phyloP scores from a whole-genome alignment of 1,139 yeast species.

The Geotrichum cucujoidarum region DNA sequence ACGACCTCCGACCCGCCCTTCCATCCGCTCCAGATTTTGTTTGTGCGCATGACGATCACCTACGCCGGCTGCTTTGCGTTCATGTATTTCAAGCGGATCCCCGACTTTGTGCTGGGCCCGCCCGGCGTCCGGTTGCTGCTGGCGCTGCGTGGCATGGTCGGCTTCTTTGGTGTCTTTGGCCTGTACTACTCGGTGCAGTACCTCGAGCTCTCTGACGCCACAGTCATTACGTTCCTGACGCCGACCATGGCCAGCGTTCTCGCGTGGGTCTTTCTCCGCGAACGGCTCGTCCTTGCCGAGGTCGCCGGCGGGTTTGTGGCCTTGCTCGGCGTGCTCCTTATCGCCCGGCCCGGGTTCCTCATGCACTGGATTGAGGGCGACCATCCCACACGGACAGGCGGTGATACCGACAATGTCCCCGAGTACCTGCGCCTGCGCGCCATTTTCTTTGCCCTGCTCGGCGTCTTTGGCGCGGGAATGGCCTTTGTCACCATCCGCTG shows the following conservation, averaged over 20 bases:
- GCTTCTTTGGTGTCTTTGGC: conserved; percentile 76
- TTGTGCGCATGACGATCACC: conserved; percentile 73
- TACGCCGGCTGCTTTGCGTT: conserved; percentile 52
- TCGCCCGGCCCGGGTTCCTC: conserved; percentile 76
- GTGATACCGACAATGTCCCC: conserved; percentile 18
- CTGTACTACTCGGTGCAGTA: conserved; percentile 70
- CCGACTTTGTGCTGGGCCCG: conserved; percentile 71
- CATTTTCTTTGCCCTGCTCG: conserved; percentile 58
- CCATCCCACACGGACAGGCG: conserved; percentile 7
- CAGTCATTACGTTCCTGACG: conserved; percentile 69
- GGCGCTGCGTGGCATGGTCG: conserved; percentile 62
- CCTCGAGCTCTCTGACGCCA: conserved; percentile 71
- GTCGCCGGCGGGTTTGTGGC: conserved; percentile 66
- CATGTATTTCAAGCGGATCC: conserved; percentile 46
- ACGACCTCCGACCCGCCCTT: conserved; percentile 59
- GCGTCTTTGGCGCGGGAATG: conserved; percentile 64
- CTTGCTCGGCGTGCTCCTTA: conserved; percentile 67
- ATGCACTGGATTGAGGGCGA: conserved; percentile 33
- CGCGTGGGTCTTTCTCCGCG: conserved; percentile 65
- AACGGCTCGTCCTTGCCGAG: conserved; percentile 63
- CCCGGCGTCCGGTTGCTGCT: conserved; percentile 51
- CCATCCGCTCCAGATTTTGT: conserved; percentile 71
- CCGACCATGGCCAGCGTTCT: conserved; percentile 74
- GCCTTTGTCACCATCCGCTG: conserved; percentile 70
- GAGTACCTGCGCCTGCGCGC: conserved; percentile 40